These are phyloP conservation scores for Cryomyces antarcticus DNA, from an alignment of 495 filamentous ascomycete species.

Conservation along the genomic window DNA sequence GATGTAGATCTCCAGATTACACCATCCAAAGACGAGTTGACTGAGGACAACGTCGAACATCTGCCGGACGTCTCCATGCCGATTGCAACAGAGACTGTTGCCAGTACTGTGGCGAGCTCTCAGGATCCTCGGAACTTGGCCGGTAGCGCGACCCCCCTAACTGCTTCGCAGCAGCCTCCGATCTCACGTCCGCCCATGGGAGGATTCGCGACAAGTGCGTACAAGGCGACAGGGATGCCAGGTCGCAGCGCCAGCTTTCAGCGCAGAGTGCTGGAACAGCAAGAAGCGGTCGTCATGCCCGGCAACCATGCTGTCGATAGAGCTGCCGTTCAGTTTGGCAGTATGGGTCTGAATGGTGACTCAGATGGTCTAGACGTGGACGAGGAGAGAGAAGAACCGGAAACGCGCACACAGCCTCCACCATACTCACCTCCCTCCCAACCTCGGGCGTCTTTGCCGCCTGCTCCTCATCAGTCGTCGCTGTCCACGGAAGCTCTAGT, in stretches of 20 bases:
- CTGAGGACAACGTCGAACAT: conserved; percentile 78
- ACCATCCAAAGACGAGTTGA: conserved; percentile 67
- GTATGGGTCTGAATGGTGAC: conserved; percentile 72
- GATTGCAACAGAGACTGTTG: conserved; percentile 57
- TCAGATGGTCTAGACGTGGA: conserved; percentile 63
- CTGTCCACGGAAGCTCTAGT: conserved; percentile 7
- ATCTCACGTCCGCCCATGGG: conserved; percentile 40
- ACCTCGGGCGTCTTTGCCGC: conserved; percentile 78
- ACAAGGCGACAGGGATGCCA: conserved; percentile 45
- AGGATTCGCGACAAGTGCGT: conserved; percentile 51
- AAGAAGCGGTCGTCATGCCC: conserved; percentile 95
- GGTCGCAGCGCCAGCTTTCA: conserved; percentile 54
- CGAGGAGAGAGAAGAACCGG: conserved; percentile 81
- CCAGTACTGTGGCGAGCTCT: conserved; percentile 77
- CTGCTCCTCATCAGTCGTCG: conserved; percentile 28
- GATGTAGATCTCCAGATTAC: conserved; percentile 16
- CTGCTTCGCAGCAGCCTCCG: conserved; percentile 32
- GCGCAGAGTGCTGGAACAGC: conserved; percentile 74
- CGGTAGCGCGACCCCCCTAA: conserved; percentile 33
- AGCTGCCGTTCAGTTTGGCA: conserved; percentile 91
- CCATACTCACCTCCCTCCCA: conserved; percentile 82
- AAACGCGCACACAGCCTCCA: conserved; percentile 85
- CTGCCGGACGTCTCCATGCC: conserved; percentile 61
- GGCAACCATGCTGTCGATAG: conserved; percentile 92
- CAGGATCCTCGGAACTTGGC: conserved; percentile 42